These are phyloP conservation scores for Floccularia luteovirens DNA, from an alignment of 768 basidiomycete genomes.

Conservation along the genomic window DNA sequence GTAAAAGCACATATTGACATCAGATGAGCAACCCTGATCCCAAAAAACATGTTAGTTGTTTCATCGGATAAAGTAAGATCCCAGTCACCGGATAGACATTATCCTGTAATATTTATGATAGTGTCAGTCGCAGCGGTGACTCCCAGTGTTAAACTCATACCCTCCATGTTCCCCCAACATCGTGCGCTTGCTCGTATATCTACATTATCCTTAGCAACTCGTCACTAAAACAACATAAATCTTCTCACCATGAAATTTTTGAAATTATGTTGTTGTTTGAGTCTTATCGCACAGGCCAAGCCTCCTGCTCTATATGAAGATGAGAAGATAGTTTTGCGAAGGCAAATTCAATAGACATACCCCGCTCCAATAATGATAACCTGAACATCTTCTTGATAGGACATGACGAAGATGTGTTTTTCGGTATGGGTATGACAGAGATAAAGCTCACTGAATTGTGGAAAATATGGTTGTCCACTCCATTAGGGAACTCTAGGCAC, in stretches of 20 bases:
- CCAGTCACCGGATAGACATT: constrained; percentile 25
- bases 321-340: not conserved
- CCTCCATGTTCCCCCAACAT: constrained; percentile 46
- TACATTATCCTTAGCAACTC: constrained; percentile 9
- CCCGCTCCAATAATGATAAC: constrained; percentile 27
- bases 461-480: too few species aligned
- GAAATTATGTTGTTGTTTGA: constrained; percentile 28
- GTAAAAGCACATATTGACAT: constrained; percentile 33
- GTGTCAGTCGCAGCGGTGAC: not conserved
- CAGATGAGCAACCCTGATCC: constrained; percentile 40
- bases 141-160: too few species aligned
- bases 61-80: not conserved
- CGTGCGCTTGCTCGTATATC: constrained; percentile 38
- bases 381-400: not conserved
- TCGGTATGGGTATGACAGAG: too few species aligned
- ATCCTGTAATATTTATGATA: constrained; percentile 14
- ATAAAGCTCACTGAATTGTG: too few species aligned
- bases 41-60: not conserved
- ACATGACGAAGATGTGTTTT: not conserved
- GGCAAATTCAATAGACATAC: constrained; percentile 7
- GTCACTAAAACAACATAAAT: not conserved
- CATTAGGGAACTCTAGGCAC: too few species aligned
- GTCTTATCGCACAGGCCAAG: constrained; percentile 30
- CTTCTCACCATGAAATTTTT: constrained; percentile 30
- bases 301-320: constrained; percentile 28